These are phyloP conservation scores for Umbilicus rupestris DNA, from an alignment of 164 flowering plant species.

Conservation along the genomic window DNA sequence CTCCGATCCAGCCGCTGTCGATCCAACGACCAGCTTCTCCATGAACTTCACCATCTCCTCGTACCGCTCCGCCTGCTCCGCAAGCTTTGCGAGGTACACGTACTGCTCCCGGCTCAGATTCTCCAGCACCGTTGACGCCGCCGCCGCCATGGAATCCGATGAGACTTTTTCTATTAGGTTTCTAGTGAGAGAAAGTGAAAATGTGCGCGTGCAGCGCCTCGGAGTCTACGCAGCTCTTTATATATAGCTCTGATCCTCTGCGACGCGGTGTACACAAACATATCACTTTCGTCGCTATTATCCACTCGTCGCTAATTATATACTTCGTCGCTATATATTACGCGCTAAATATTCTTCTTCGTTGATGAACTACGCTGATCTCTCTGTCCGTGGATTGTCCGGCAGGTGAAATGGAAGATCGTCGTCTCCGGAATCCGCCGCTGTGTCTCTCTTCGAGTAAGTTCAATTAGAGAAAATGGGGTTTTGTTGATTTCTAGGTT, in stretches of 20 bases:
- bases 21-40: conserved; percentile 50
- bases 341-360: too few relatives aligned
- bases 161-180: conserved; percentile 1
- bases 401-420: too few relatives aligned
- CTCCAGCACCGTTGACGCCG: conserved; percentile 22
- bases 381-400: too few relatives aligned
- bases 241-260: not conserved
- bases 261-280: too few relatives aligned
- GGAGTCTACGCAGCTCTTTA: not conserved
- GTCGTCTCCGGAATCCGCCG: too few relatives aligned
- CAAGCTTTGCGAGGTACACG: conserved; percentile 68
- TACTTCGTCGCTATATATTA: too few relatives aligned
- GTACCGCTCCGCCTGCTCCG: conserved; percentile 78
- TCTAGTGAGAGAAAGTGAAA: conserved; percentile 1
- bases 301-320: too few relatives aligned
- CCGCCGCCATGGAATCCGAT: conserved; percentile 3
- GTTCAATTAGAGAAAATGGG: too few relatives aligned
- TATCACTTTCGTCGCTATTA: too few relatives aligned
- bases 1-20: conserved; percentile 32
- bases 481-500: too few relatives aligned
- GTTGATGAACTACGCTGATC: too few relatives aligned
- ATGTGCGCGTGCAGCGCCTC: not conserved
- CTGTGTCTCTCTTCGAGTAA: too few relatives aligned
- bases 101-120: conserved; percentile 55
- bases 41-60: conserved; percentile 81